Evolutionary conservation across 1,284 basidiomycete genomes (phyloP).

Genomic region (Boletus mariae): DNA sequence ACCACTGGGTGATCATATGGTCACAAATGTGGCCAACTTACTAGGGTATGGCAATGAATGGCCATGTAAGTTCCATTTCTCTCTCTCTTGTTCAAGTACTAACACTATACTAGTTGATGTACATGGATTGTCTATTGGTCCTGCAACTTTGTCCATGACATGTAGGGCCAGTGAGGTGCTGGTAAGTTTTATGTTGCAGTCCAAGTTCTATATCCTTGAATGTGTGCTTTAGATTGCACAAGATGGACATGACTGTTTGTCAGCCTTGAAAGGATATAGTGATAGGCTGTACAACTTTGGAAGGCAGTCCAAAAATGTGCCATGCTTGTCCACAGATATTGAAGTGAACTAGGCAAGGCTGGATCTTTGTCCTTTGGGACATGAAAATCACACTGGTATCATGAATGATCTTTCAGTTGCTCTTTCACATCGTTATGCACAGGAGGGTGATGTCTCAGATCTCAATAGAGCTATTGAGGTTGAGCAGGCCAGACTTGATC

Average conservation of each 20-base stretch:
- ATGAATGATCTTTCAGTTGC: not conserved
- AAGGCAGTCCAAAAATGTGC: no score
- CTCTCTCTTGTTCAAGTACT: not conserved
- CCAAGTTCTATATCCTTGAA: not conserved
- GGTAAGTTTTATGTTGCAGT: not conserved
- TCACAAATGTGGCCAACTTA: not conserved
- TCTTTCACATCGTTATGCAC: not conserved
- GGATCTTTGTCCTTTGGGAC: not conserved
- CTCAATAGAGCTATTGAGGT: not conserved
- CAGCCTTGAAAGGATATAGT: no score
- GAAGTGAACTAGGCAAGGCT: not conserved
- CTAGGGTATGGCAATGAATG: not conserved
- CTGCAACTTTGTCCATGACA: not conserved
- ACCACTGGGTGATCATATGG: not conserved
- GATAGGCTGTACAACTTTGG: no score
- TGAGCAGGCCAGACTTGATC: not conserved
- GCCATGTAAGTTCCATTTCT: not conserved
- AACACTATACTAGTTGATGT: not conserved
- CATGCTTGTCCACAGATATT: no score
- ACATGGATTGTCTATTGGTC: not conserved
- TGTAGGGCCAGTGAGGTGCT: not conserved
- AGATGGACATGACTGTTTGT: not conserved
- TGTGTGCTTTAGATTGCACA: not conserved
- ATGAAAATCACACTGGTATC: not conserved
- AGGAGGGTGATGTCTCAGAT: not conserved